Evolutionary conservation across 2,329 filamentous ascomycete genomes (phyloP).

Genomic region (Cyanodermella asteris): DNA sequence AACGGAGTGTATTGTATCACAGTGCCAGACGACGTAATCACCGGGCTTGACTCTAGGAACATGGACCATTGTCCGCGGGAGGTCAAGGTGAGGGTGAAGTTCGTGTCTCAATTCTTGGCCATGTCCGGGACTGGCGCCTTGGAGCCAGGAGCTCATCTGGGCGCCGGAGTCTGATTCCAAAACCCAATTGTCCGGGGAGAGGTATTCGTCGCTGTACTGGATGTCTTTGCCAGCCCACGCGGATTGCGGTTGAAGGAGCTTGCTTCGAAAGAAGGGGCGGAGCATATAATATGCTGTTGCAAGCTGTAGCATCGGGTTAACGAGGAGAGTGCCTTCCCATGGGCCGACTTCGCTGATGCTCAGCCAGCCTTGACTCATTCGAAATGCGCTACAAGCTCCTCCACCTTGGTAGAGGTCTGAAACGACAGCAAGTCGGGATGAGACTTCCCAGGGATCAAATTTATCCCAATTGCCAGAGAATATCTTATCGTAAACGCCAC

Average conservation of each 20-base stretch:
- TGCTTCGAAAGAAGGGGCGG: slow-evolving; percentile 72
- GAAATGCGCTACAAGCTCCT: slow-evolving; percentile 64
- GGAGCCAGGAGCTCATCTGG: slow-evolving; percentile 36
- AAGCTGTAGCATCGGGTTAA: slow-evolving; percentile 56
- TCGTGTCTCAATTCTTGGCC: slow-evolving; percentile 44
- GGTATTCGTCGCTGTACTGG: slow-evolving; percentile 22
- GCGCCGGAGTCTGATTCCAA: too few species aligned
- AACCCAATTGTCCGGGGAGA: slow-evolving; percentile 37
- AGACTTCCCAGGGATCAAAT: slow-evolving; percentile 66
- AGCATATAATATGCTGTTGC: slow-evolving; percentile 64
- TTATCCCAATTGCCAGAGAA: slow-evolving; percentile 57
- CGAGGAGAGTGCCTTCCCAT: slow-evolving; percentile 55
- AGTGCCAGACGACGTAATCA: slow-evolving; percentile 63
- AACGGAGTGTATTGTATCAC: slow-evolving; percentile 61
- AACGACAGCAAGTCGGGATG: slow-evolving; percentile 42
- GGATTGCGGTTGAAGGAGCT: too few species aligned
- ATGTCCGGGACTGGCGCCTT: slow-evolving; percentile 46
- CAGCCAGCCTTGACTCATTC: slow-evolving; percentile 82
- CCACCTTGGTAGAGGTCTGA: slow-evolving; percentile 62
- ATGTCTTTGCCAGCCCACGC: slow-evolving; percentile 26
- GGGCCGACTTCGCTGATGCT: slow-evolving; percentile 53
- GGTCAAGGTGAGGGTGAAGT: slow-evolving; percentile 48
- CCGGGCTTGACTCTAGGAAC: slow-evolving; percentile 47
- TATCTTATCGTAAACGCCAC: slow-evolving; percentile 50
- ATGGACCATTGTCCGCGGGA: slow-evolving; percentile 48